phyloP scores from a whole-genome alignment of 2,329 filamentous ascomycete species.

The Parastagonospora nodorum region DNA sequence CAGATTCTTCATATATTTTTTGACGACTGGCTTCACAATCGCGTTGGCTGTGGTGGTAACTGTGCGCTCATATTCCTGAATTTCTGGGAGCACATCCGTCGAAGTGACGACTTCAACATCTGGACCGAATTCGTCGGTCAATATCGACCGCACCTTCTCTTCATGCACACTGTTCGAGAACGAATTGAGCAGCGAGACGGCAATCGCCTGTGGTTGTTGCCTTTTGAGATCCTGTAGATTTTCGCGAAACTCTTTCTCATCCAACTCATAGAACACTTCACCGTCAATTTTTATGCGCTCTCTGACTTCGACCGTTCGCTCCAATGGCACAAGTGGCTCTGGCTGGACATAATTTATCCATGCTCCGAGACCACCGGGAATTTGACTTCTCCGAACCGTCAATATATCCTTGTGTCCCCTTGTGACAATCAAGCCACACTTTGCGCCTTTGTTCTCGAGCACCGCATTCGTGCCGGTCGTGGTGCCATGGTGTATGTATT shows the following conservation, averaged over 20 bases:
- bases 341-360: conserved; percentile 57
- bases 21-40: conserved; percentile 55
- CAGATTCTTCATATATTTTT: conserved; percentile 52
- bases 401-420: conserved; percentile 57
- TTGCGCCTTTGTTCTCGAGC: conserved; percentile 57
- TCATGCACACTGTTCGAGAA: conserved; percentile 54
- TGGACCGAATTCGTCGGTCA: conserved; percentile 51
- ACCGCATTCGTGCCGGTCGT: conserved; percentile 58
- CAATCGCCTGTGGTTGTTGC: conserved; percentile 52
- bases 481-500: conserved; percentile 57
- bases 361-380: conserved; percentile 57
- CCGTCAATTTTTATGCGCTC: conserved; percentile 54
- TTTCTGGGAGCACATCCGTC: conserved; percentile 53
- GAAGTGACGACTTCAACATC: conserved; percentile 54
- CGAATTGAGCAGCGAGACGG: conserved; percentile 55
- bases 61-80: conserved; percentile 57
- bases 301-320: conserved; percentile 53
- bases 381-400: conserved; percentile 54
- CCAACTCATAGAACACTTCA: conserved; percentile 47
- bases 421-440: conserved; percentile 54
- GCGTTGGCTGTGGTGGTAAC: conserved; percentile 56
- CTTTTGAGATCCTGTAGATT: conserved; percentile 47
- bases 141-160: conserved; percentile 43
- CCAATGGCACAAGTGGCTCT: conserved; percentile 55
- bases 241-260: conserved; percentile 46